Evolutionary conservation across 345 rosid species (phyloP), one percentile per base, ranked within the genome.

Genomic region (Citrus reticulata): DNA sequence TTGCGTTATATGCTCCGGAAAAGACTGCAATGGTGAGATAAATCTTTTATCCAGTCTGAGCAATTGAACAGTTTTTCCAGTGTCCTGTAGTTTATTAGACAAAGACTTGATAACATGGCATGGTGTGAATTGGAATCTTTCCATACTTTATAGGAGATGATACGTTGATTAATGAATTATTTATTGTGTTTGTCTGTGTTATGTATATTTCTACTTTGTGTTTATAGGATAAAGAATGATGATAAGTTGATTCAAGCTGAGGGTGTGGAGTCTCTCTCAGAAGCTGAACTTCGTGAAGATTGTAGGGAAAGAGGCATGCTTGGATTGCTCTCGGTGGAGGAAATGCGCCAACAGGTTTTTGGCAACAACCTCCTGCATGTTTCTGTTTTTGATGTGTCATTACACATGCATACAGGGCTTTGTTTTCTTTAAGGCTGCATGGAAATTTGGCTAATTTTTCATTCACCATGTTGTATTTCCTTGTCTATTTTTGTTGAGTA

Each of bases 221-320:
- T 46, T 17, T 49, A n/a, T 73, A 91, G 95, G 79, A 91, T 91
- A 78, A 91, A 91, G 81, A 87, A 88, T 80, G 95, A 91, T 81
- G 95, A 91, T 85, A 89, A 76, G 73, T 69, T 91, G 76, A 89
- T 91, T 78, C 87, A 89, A 85, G 87, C 91, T 1, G 95, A 91
- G 83, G 95, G 95, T 0, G 85, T 91, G 58, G 93, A 91, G 80
- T 88, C 95, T 76, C 91, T 91, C 62, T 83, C 94, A 42, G 94
- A 89, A 84, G 89, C 84, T 74, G 94, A 91, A 80, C 93, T 91
- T 73, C 90, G 91, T 9, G 91, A 91, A 87, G 94, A 88, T 88
- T 91, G 94, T 84, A 89, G 91, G 79, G 94, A 91, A 78, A 79
- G 94, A 11, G 94, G 94, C 78, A 89, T 91, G 93, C 91, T 91